Percentiles rank a stretch among this genome's conserved stretches.
phyloP scores from a whole-genome alignment of 2,329 filamentous ascomycete species.

The Xylariaceae sp. region DNA sequence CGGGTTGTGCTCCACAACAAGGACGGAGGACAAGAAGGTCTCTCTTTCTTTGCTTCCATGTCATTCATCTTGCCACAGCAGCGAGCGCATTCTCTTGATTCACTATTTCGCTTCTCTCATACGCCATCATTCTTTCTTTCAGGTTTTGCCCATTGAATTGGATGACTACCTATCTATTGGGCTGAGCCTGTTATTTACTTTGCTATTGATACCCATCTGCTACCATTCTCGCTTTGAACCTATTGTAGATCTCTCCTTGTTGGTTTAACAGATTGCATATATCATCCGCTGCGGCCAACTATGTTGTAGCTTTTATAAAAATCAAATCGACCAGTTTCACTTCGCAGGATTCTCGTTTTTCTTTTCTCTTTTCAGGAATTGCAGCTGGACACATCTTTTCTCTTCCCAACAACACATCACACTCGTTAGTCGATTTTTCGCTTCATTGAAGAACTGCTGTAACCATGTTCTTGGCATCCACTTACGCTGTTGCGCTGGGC shows the following conservation, averaged over 20 bases:
- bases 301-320: neutral
- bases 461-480: slow-evolving; percentile 41
- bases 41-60: no score
- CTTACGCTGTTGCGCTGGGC: slow-evolving; percentile 36
- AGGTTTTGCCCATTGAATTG: neutral
- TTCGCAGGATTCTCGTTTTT: neutral
- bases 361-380: neutral
- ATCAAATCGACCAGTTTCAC: neutral
- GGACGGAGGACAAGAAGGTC: no score
- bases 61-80: no score
- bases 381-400: neutral
- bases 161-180: neutral
- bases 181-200: neutral
- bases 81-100: no score
- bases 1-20: neutral
- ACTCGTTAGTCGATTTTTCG: neutral
- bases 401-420: neutral
- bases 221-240: neutral
- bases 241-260: neutral
- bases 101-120: neutral
- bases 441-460: neutral
- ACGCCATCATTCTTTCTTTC: neutral
- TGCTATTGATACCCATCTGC: no score
- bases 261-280: neutral
- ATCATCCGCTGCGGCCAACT: neutral